Evolutionary conservation across 768 basidiomycete species (phyloP), one percentile per base, ranked within the genome.

Genomic region (Xerocomellus chrysenteron): DNA sequence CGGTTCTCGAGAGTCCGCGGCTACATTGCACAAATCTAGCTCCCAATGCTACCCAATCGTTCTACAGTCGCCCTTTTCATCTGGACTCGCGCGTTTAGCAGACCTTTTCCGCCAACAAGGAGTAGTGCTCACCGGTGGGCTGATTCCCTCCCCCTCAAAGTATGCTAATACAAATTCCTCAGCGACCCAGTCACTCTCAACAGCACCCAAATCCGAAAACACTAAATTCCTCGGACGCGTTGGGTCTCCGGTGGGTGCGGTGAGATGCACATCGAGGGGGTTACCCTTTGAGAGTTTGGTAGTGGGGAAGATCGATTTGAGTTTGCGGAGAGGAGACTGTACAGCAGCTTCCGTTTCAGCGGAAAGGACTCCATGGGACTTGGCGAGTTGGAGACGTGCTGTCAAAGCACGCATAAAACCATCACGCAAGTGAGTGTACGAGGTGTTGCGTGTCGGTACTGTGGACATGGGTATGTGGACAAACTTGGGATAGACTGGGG

Each of bases 381-480:
- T 78, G 46, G 75, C 80, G 11, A 80, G 68, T 26, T 77, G 73
- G 55, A 91, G 74, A 19, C 90, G 83, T 3, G 77, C 74, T 60
- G 85, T 83, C 45, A 94, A 70, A 16, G 90, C 81, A 43, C 92
- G 82, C 70, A 92, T 78, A 61, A 93, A 93, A 3, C 88, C 92
- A 66, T 94, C 92, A 21, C 92, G 82, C 30, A 94, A 76, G 65
- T 94, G 92, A 16, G 82, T 81, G 66, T 85, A 92, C 8, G 84
- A 86, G 0, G 92, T 93, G 36, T 79, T 79, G 11, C 92, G 81
- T 2, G 88, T 89, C 3, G 91, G 92, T n/a, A 93, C 91, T 92
- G 52, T 47, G 35, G 32, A 46, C 21, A 33, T 35, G 30, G 47
- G 12, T 16, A 21, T 52, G 28, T 45, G 44, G 28, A 19, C 36